Percentiles rank a stretch among this genome's conserved stretches.
Conservation (phyloP, 1,139 yeast species). For the Sugiyamaella xylanicola region DNA sequence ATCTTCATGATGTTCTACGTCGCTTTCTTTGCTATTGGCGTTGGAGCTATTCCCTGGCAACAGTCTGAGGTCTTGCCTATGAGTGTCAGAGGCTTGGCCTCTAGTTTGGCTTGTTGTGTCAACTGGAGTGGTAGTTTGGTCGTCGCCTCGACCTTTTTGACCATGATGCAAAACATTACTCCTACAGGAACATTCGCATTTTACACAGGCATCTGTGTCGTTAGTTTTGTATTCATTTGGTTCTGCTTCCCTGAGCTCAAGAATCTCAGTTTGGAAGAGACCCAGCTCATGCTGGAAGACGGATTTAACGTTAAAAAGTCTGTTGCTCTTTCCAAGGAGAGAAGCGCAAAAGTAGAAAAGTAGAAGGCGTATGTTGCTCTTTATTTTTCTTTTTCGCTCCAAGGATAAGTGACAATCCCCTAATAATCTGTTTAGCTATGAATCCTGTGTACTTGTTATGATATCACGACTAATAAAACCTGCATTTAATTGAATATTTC, state of each 20-base stretch:
- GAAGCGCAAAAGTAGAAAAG: not conserved
- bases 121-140: conserved; percentile 96
- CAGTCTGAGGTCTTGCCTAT: conserved; percentile 94
- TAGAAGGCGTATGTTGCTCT: too few relatives aligned
- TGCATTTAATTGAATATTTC: conserved; percentile 2
- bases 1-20: conserved; percentile 84
- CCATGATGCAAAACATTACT: conserved; percentile 90
- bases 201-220: conserved; percentile 76
- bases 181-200: conserved; percentile 94
- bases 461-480: conserved; percentile 14
- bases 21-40: conserved; percentile 89
- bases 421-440: too few relatives aligned
- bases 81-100: conserved; percentile 88
- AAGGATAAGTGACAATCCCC: too few relatives aligned
- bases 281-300: conserved; percentile 71
- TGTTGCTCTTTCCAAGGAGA: conserved; percentile 37
- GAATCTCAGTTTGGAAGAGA: conserved; percentile 87
- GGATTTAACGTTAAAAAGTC: conserved; percentile 87
- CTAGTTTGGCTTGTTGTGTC: conserved; percentile 87
- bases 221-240: conserved; percentile 71
- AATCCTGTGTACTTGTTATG: conserved; percentile 12
- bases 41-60: conserved; percentile 98
- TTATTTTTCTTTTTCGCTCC: too few relatives aligned
- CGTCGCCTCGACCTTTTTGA: conserved; percentile 86
- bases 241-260: conserved; percentile 92